Evolutionary conservation across 2,329 filamentous ascomycete species (phyloP), one percentile per base, ranked within the genome.

Genomic region (Clarireedia homoeocarpa): DNA sequence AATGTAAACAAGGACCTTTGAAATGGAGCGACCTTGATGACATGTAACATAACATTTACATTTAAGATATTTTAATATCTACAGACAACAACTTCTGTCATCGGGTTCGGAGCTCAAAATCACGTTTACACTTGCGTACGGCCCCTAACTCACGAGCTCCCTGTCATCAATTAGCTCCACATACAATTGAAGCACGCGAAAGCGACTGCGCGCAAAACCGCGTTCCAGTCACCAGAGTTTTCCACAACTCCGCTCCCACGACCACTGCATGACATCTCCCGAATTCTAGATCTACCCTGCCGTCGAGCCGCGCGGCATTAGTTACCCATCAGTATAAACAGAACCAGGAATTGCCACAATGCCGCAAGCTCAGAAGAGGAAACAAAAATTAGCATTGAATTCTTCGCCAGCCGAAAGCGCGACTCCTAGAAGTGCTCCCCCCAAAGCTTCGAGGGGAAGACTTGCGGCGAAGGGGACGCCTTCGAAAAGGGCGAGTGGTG

Each of bases 181-280:
- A 42, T 42, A 20, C 39, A 6, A 42, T 42, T 12, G 30, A 34
- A 34, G 30, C 9, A 34, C 30, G 30, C 23, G 20, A 26, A 39
- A 42, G 51, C 51, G 42, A 42, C 36, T 27, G 39, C 45, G 45
- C 52, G 45, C 52, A 30, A 17, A 42, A 42, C 15, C 52, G 45
- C 52, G 52, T 54, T n/a, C 44, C 52, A 48, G n/a, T n/a, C 14
- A 23, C 34, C 17, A 49, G 30, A 40, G 9, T 24, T 39, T 54
- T 17, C 14, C n/a, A 12, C 20, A 47, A 46, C 15, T 34, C 30
- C 30, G 30, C 30, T 34, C 30, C 30, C 30, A 34, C 30, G 12
- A 34, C 30, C 30, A 34, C 10, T 34, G 9, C 30, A 34, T 34
- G 30, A 34, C 30, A 34, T 34, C 10, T 34, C 9, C 30, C 30